phyloP scores from a whole-genome alignment of 2,329 filamentous ascomycete genomes.

The Colletotrichum sidae region DNA sequence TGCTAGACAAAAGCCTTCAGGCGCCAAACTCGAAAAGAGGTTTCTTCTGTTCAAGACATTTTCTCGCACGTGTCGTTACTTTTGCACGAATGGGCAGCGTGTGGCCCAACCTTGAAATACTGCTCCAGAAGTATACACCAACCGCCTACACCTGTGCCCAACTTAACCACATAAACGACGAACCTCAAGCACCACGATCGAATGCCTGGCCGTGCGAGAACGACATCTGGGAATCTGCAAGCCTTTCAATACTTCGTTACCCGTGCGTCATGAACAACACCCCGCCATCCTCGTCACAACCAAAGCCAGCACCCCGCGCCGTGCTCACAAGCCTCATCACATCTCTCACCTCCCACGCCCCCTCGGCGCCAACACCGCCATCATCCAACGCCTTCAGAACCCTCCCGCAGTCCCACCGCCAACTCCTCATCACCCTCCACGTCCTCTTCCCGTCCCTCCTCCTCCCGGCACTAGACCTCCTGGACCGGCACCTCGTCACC shows the following conservation, averaged over 20 bases:
- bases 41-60: constrained; percentile 15
- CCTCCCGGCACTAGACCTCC: constrained; percentile 86
- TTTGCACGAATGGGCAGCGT: too few species aligned
- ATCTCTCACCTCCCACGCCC: constrained; percentile 48
- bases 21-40: constrained; percentile 30
- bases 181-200: too few species aligned
- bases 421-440: constrained; percentile 82
- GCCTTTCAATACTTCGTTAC: too few species aligned
- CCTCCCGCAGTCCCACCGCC: constrained; percentile 55
- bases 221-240: too few species aligned
- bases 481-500: constrained; percentile 81
- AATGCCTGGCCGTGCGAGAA: too few species aligned
- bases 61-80: not conserved
- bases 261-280: not conserved
- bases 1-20: constrained; percentile 37
- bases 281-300: constrained; percentile 1
- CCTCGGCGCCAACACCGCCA: constrained; percentile 11
- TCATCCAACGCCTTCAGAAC: constrained; percentile 35
- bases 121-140: too few species aligned
- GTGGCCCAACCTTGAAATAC: too few species aligned
- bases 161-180: too few species aligned
- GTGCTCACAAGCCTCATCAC: constrained; percentile 63
- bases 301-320: constrained; percentile 50
- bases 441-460: constrained; percentile 85
- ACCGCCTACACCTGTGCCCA: too few species aligned